phyloP scores from a whole-genome alignment of 2,329 filamentous ascomycete genomes.

The Eutypa lata region DNA sequence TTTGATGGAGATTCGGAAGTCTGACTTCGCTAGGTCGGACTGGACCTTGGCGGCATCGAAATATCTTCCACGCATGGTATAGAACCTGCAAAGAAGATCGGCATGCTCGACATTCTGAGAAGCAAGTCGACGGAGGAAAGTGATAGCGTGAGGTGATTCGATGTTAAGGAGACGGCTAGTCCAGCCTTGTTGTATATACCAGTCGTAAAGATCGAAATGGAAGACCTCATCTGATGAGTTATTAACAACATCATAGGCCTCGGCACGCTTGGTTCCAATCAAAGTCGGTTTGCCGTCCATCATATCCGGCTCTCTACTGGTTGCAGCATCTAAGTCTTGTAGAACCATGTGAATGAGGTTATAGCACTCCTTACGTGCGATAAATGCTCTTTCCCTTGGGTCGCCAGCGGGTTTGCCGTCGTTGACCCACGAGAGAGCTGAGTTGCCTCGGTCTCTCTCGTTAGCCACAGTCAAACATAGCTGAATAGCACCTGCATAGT shows the following conservation, averaged over 20 bases:
- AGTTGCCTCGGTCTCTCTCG: slow-evolving; percentile 83
- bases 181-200: slow-evolving; percentile 86
- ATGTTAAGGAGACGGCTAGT: slow-evolving; percentile 82
- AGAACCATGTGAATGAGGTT: slow-evolving; percentile 83
- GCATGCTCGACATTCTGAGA: slow-evolving; percentile 71
- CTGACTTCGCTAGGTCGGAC: slow-evolving; percentile 76
- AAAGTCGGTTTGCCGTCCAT: slow-evolving; percentile 76
- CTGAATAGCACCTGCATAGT: slow-evolving; percentile 91
- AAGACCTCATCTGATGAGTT: slow-evolving; percentile 89
- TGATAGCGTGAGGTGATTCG: slow-evolving; percentile 79
- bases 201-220: slow-evolving; percentile 94
- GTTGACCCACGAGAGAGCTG: slow-evolving; percentile 80
- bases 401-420: slow-evolving; percentile 75
- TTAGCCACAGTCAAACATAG: slow-evolving; percentile 79
- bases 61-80: slow-evolving; percentile 78
- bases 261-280: slow-evolving; percentile 73
- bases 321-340: slow-evolving; percentile 69
- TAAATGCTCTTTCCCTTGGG: slow-evolving; percentile 63
- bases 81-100: slow-evolving; percentile 90
- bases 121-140: slow-evolving; percentile 78
- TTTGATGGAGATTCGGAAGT: slow-evolving; percentile 75
- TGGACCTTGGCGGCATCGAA: slow-evolving; percentile 88
- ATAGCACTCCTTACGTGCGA: slow-evolving; percentile 76
- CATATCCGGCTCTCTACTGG: slow-evolving; percentile 65
- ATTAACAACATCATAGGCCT: slow-evolving; percentile 90